Base-by-base conservation (phyloP, 208 protist genomes). In the Strigomonas culicis region DNA sequence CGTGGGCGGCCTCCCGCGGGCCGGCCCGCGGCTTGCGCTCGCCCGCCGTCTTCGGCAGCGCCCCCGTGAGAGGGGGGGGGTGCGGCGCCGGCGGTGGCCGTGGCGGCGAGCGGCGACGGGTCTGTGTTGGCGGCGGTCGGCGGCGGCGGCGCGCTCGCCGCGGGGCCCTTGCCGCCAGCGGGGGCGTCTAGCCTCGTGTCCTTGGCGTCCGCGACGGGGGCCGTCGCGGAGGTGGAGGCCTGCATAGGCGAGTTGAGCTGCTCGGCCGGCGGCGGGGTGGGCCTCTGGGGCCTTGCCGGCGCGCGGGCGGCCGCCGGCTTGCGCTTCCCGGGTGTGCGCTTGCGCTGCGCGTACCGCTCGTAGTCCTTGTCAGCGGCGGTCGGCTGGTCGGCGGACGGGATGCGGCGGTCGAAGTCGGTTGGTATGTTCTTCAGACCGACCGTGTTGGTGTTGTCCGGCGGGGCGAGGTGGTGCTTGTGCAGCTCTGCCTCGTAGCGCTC, bases 401-500 rank as follows among this genome's bases (percentile, higher is more conserved):
- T 64, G 15, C 63, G 75, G 28, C 90, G 75, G 62, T 92, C 80
- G 63, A 96, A 96, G 15, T 80, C 72, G 0, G 66, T 53, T 2
- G 76, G 68, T 0, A 92, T 61, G 30, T 78, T 63, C 61, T 85
- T 84, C 25, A 96, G 70, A 0, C 86, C 82, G 0, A 90, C 74
- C 13, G 86, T 96, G 39, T 67, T 69, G 11, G 86, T 92, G 22
- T 75, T 82, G 39, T 92, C 88, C 0, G 75, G 67, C 8, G 70
- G 66, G 21, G 83, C 87, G 46, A 96, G 72, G 77, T 96, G 90
- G 64, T 92, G 86, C 59, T 90, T 87, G 41, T 85, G 87, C 13
- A 96, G 64, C 77, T 96, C 90, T n/a, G 75, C 62, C 58, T 96
- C 90, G 63, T 90, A 90, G 58, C 86, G 90, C 1, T 96, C 90